Evolutionary conservation across 176 grass and related monocot species (phyloP).

Genomic region (Bonia amplexicaulis): DNA sequence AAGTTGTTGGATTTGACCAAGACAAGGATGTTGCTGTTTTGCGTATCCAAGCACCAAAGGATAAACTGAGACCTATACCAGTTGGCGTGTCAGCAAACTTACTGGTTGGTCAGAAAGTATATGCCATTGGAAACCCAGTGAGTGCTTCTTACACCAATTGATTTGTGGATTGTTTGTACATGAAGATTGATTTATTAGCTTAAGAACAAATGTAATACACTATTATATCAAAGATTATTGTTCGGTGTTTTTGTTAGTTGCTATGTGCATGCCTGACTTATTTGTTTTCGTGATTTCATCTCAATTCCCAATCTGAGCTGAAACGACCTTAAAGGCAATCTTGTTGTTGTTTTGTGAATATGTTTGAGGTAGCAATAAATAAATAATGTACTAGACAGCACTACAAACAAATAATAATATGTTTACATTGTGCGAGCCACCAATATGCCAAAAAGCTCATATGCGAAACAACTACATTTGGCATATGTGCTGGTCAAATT

Average conservation of each 20-base stretch:
- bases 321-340: not conserved
- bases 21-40: constrained; percentile 98
- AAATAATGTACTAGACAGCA: not conserved
- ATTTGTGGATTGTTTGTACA: not conserved
- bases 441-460: not conserved
- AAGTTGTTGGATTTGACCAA: constrained; percentile 91
- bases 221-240: not conserved
- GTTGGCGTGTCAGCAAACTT: constrained; percentile 84
- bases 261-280: not conserved
- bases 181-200: not conserved
- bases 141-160: constrained; percentile 29
- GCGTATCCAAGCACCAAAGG: constrained; percentile 77
- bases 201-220: not conserved
- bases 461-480: not conserved
- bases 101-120: constrained; percentile 97
- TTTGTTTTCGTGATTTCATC: not conserved
- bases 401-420: not conserved
- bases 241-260: not conserved
- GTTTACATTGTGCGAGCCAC: not conserved
- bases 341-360: not conserved
- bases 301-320: not conserved
- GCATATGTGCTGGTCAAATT: not conserved
- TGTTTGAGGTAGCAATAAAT: not conserved
- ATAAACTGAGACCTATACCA: constrained; percentile 92
- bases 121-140: constrained; percentile 96